Evolutionary conservation across 2,329 filamentous ascomycete species (phyloP), one percentile per base, ranked within the genome.

Genomic region (Phyllosticta citribraziliensis): DNA sequence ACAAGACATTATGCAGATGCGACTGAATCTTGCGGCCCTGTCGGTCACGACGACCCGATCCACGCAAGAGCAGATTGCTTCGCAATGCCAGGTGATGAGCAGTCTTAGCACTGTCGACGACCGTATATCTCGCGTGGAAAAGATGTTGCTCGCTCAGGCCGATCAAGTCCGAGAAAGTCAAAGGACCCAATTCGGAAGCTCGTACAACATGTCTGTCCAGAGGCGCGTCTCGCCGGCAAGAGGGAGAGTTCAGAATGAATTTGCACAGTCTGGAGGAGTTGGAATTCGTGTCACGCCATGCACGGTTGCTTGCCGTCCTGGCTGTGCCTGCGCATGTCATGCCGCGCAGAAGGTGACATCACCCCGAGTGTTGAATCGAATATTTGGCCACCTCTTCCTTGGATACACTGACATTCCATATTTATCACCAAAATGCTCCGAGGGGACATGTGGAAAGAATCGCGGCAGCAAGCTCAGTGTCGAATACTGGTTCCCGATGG

Each of bases 401-500:
- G 66, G 67, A 6, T 70, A 70, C 61, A 56, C 69, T 6, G 70
- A 70, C 10, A 52, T 72, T 12, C 69, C 70, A 8, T 56, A 66
- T 22, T 12, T 71, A 10, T 68, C 57, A 58, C 56, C 63, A 20
- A 68, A 66, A 52, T 72, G 70, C 55, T 64, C 68, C 58, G 52
- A 50, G 22, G 25, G 62, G 14, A 56, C 54, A 5, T 72, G 70
- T 52, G 61, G 62, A 52, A 66, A 66, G 35, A 63, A 63, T 30
- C 67, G 64, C 22, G 62, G 62, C 9, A 63, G 63, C 30, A 63
- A 67, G 5, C 57, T 72, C 17, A 69, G 60, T 56, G 27, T 70
- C 11, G 70, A 73, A 60, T 72, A 72, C 53, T 72, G 71, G 70
- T 71, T 73, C 60, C 70, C 71, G 1, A 58, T 67, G 19, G 64